phyloP scores from a whole-genome alignment of 495 filamentous ascomycete species.

The Copromyces sp. region DNA sequence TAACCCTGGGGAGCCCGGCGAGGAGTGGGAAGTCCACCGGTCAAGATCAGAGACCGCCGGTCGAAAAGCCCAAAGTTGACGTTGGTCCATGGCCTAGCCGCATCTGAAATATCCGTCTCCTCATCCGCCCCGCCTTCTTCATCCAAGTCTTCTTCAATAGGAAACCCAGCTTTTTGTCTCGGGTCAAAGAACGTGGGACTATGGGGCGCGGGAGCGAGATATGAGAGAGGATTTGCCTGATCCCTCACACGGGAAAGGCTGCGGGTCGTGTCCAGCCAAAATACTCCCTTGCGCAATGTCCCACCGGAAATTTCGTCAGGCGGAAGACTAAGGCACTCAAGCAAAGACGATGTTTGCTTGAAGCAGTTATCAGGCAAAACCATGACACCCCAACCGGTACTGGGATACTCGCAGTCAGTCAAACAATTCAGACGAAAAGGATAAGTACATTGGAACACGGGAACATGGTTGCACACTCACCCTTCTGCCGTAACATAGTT shows the following conservation, averaged over 20 bases:
- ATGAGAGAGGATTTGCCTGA: constrained; percentile 5
- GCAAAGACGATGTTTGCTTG: constrained; percentile 18
- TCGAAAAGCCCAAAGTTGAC: neutral
- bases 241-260: constrained; percentile 19
- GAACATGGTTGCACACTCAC: neutral
- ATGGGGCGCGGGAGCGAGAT: neutral
- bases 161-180: neutral
- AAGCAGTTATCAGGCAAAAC: constrained; percentile 35
- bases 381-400: constrained; percentile 38
- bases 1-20: neutral
- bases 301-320: constrained; percentile 8
- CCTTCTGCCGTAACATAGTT: neutral
- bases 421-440: neutral
- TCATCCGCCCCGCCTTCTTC: constrained; percentile 9
- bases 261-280: constrained; percentile 18
- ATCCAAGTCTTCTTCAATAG: neutral
- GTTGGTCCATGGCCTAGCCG: constrained; percentile 1
- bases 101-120: constrained; percentile 16
- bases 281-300: neutral
- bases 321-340: constrained; percentile 26
- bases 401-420: constrained; percentile 6
- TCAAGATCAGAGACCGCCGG: neutral
- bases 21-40: neutral
- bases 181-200: constrained; percentile 1
- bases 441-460: neutral